phyloP scores from a whole-genome alignment of 371 early-diverging fungal species.

The Mortierella sp. region DNA sequence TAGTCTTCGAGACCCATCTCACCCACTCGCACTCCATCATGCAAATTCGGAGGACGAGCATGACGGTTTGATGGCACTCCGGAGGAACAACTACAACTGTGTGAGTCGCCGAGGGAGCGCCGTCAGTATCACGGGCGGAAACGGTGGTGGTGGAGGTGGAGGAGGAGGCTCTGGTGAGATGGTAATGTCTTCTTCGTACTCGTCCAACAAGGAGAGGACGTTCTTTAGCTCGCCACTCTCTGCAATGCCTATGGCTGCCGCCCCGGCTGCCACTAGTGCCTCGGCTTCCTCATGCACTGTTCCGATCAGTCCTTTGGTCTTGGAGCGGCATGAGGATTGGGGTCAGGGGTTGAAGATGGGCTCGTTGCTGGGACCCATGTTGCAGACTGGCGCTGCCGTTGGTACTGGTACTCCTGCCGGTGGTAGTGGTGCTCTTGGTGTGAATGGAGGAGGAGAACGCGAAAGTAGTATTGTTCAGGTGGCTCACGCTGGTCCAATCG shows the following conservation, averaged over 20 bases:
- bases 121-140: slow-evolving; percentile 19
- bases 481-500: neutral
- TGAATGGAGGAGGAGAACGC: neutral
- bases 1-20: slow-evolving; percentile 23
- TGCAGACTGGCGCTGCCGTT: slow-evolving; percentile 18
- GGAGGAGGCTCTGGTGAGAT: neutral
- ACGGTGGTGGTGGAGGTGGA: neutral
- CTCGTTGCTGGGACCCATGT: slow-evolving; percentile 40
- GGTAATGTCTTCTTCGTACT: neutral
- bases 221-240: slow-evolving; percentile 19
- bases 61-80: neutral
- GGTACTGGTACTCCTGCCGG: neutral
- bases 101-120: slow-evolving; percentile 38
- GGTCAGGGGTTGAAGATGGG: slow-evolving; percentile 50
- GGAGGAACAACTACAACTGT: neutral
- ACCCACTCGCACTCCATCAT: neutral
- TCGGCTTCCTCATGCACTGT: neutral
- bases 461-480: neutral
- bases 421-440: neutral
- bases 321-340: slow-evolving; percentile 48
- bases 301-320: slow-evolving; percentile 32
- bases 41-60: slow-evolving; percentile 9
- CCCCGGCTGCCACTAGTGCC: neutral
- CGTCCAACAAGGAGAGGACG: slow-evolving; percentile 9
- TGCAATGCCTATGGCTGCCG: slow-evolving; percentile 6